Base-by-base conservation (phyloP, 768 basidiomycete genomes). In the Suillus sp. region DNA sequence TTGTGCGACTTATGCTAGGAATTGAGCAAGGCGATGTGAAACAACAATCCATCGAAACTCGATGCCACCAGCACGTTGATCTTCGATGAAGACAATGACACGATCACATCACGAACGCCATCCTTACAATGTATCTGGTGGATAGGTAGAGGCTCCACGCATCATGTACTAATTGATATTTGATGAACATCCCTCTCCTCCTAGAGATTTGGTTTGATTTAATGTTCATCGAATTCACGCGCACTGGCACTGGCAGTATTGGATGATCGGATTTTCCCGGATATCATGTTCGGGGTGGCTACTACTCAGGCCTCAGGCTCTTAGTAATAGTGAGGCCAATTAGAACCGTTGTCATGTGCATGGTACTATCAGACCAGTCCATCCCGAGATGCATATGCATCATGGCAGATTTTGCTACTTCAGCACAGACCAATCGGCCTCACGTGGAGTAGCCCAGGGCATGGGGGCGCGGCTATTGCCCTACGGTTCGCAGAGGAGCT, bases 381-480 rank as follows among this genome's bases (percentile, higher is more conserved):
- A 22, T 37, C 22, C 25, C 20, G n/a, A 30, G 53, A 30, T 25
- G 4, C 20, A 25, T 2, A 56, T n/a, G n/a, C 10, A n/a, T 8
- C 7, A 22, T 35, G 16, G 8, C 32, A 4, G 14, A 56, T 27
- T 35, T 25, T 50, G 16, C 32, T 27, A 18, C 47, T 48, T 14
- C 48, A 27, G 48, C 25, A 50, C 30, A 50, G 20, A 47, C 48
- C 50, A 14, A 51, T 30, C 16, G 13, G 6, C 43, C 32, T 3
- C 50, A 25, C 16, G 60, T 61, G 75, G 73, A 38, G 71, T 69
- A 10, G 73, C 76, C 13, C 66, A 70, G 65, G 75, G 75, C 25
- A 75, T 78, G 20, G 75, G 77, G 69, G n/a, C n/a, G n/a, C n/a
- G n/a, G n/a, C 67, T 1, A 73, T 76, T n/a, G 75, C 73, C 0